phyloP scores from a whole-genome alignment of 2,329 filamentous ascomycete species.

The Fusarium mangiferae region DNA sequence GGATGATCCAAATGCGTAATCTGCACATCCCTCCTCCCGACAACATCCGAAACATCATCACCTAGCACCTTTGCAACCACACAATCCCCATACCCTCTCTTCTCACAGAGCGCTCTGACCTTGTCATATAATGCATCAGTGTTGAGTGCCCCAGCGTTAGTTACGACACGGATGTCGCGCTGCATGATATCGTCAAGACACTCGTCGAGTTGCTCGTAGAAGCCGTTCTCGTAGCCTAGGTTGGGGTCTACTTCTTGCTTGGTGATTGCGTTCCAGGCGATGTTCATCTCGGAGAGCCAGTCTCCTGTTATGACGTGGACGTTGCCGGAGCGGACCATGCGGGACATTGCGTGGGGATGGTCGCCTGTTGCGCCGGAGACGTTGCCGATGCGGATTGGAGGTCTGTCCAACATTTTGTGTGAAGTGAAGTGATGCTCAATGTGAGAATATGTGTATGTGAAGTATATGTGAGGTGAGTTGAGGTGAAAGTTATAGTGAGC shows the following conservation, averaged over 20 bases:
- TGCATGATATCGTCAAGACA: conserved; percentile 50
- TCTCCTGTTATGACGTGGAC: conserved; percentile 54
- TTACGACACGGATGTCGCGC: conserved; percentile 50
- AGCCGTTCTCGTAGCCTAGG: conserved; percentile 52
- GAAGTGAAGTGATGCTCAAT: not conserved
- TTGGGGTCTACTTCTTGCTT: conserved; percentile 47
- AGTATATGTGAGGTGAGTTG: not conserved
- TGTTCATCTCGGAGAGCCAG: conserved; percentile 60
- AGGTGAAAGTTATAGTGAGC: not conserved
- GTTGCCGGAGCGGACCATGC: conserved; percentile 46
- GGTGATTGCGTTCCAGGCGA: conserved; percentile 55
- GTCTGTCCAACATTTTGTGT: conserved; percentile 42
- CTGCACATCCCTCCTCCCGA: conserved; percentile 23
- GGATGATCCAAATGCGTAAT: conserved; percentile 47
- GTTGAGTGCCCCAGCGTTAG: conserved; percentile 55
- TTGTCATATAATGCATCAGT: conserved; percentile 48
- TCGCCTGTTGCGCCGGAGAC: conserved; percentile 50
- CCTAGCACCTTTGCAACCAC: conserved; percentile 53
- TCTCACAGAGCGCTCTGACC: conserved; percentile 45
- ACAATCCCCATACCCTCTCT: conserved; percentile 43
- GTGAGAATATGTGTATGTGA: not conserved
- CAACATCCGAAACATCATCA: conserved; percentile 50
- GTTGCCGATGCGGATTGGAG: conserved; percentile 47
- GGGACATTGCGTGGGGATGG: conserved; percentile 48
- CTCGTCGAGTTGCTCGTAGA: conserved; percentile 56